Evolutionary conservation across 768 basidiomycete genomes (phyloP), one percentile per base, ranked within the genome.

Genomic region (Mycena rebaudengoi): DNA sequence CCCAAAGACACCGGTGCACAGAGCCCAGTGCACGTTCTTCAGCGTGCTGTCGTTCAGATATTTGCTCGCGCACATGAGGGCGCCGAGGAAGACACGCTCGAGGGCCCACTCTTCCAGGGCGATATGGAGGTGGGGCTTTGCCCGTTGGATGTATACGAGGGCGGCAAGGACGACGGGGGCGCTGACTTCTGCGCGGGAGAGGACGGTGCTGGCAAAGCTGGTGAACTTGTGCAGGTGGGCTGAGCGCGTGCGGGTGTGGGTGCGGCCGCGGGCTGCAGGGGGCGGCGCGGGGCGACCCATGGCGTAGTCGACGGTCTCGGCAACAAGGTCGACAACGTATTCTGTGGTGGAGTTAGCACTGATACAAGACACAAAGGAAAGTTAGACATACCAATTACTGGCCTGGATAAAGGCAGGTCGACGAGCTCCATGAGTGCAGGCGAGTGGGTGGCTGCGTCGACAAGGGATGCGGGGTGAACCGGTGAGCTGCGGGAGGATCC

Each of bases 1-100:
- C 67, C 91, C 90, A 73, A 93, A 93, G 26, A 92, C 88, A 29
- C 89, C 89, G 0, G 91, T 91, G 76, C 91, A 92, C n/a, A 91
- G 80, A 10, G 91, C 90, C 94, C 94, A 96, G 75, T 96, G 94
- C 50, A 91, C 83, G 78, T 96, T 96, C 83, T 96, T 96, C 16
- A 95, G 84, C 26, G 92, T 93, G 16, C 91, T 94, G 74, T 96
- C 95, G 74, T 96, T 95, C 33, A 91, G 80, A 73, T 95, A 95
- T 88, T 92, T 96, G 78, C 90, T 90, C 7, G 95, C 94, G 46
- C 87, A 82, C 76, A 96, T 95, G 66, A 96, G 77, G n/a, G 94
- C 89, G 51, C 95, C 95, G 41, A 96, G 86, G 78, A 96, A 96
- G 29, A 96, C 94, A 40, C 95, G 88, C 77, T 96, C 94, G 49